Conservation (phyloP, 805 yeast genomes). For the Ogataea polymorpha region DNA sequence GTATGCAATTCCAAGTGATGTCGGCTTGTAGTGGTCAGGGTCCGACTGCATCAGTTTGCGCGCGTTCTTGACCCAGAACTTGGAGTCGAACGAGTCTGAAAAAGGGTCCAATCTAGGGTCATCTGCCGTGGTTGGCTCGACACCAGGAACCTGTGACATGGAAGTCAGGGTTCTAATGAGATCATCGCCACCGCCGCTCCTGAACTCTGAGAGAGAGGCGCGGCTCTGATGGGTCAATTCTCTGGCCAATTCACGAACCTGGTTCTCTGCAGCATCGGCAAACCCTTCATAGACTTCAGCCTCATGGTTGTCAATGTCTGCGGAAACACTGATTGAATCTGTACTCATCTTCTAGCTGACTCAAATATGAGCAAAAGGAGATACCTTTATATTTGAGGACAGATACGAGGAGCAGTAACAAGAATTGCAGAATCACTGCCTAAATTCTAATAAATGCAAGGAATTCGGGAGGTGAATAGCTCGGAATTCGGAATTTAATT, state of each 20-base stretch:
- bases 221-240: slow-evolving; percentile 26
- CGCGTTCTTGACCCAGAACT: slow-evolving; percentile 66
- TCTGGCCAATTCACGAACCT: slow-evolving; percentile 38
- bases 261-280: slow-evolving; percentile 7
- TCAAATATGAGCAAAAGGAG: neutral
- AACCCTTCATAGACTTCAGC: slow-evolving; percentile 10
- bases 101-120: slow-evolving; percentile 56
- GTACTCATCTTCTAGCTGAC: slow-evolving; percentile 6
- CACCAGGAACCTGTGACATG: slow-evolving; percentile 53
- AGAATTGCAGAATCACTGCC: neutral
- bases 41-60: slow-evolving; percentile 50
- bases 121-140: slow-evolving; percentile 33
- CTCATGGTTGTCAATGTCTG: slow-evolving; percentile 11
- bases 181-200: slow-evolving; percentile 2
- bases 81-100: slow-evolving; percentile 55
- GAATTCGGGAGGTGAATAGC: neutral
- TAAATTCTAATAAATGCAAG: neutral
- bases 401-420: neutral
- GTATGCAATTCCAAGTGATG: slow-evolving; percentile 58
- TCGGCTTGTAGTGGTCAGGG: slow-evolving; percentile 61
- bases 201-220: slow-evolving; percentile 1
- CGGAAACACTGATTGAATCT: slow-evolving; percentile 22
- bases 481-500: neutral
- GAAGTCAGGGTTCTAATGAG: slow-evolving; percentile 40
- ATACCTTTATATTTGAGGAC: neutral